Conservation (phyloP, 1,139 yeast species). For the Yamadazyma atmosphaerica region DNA sequence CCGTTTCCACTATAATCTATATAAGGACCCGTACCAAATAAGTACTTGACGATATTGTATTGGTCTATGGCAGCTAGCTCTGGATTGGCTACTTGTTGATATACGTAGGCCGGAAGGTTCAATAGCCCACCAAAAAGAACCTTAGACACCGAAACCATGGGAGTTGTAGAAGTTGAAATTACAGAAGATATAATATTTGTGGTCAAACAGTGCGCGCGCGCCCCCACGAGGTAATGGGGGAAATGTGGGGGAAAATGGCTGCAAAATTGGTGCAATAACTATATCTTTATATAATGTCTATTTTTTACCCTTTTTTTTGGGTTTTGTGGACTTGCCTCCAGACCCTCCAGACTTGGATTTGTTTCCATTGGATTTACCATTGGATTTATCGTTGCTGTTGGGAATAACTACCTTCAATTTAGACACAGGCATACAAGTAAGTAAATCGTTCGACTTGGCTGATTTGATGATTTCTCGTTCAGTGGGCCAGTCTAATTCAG, state of each 20-base stretch:
- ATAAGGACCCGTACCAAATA: slow-evolving; percentile 40
- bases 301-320: slow-evolving; percentile 7
- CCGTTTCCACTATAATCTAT: slow-evolving; percentile 37
- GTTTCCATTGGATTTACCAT: not conserved
- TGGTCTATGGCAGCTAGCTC: slow-evolving; percentile 30
- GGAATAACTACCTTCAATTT: slow-evolving; percentile 43
- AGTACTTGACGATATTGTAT: slow-evolving; percentile 30
- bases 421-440: slow-evolving; percentile 39
- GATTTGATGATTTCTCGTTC: slow-evolving; percentile 61
- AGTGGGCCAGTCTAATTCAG: slow-evolving; percentile 67
- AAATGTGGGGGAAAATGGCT: not conserved
- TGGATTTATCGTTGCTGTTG: slow-evolving; percentile 1
- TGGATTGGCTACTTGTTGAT: slow-evolving; percentile 25
- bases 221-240: not conserved
- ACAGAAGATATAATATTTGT: not conserved
- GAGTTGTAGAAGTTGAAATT: not conserved
- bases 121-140: slow-evolving; percentile 14
- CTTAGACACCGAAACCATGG: slow-evolving; percentile 15
- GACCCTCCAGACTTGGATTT: no score
- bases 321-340: no score
- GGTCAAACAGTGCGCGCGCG: not conserved
- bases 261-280: not conserved
- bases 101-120: slow-evolving; percentile 13
- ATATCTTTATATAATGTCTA: no score
- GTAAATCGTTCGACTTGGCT: slow-evolving; percentile 52